Conservation (phyloP, 495 filamentous ascomycete species). For the Platismatia glauca region DNA sequence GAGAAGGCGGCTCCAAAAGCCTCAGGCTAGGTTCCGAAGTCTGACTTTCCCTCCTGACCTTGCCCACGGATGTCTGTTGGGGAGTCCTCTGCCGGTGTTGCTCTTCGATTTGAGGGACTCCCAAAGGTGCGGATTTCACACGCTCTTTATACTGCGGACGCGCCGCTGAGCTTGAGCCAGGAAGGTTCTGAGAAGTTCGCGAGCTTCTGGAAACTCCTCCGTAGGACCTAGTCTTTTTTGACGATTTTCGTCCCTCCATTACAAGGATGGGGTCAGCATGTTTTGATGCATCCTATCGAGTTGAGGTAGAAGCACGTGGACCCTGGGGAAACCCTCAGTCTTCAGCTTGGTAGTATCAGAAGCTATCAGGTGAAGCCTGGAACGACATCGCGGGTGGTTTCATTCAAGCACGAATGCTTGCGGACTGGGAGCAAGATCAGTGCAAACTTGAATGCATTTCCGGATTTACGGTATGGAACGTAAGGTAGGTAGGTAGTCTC, state of each 20-base stretch:
- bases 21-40: constrained; percentile 3
- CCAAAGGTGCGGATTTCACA: constrained; percentile 11
- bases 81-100: background rate
- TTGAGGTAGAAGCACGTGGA: background rate
- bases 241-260: constrained; percentile 12
- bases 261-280: constrained; percentile 4
- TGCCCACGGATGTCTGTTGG: background rate
- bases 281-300: constrained; percentile 1
- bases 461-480: no score
- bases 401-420: background rate
- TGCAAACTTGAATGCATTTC: background rate
- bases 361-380: background rate
- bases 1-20: background rate
- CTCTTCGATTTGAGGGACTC: constrained; percentile 2
- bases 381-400: background rate
- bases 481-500: no score
- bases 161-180: background rate
- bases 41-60: constrained; percentile 1
- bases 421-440: background rate
- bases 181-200: background rate
- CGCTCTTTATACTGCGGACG: constrained; percentile 10
- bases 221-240: constrained; percentile 18
- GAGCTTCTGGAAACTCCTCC: constrained; percentile 5
- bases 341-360: background rate
- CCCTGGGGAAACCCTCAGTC: constrained; percentile 1